Conservation (phyloP, 2,329 filamentous ascomycete genomes). For the Onygena corvina region DNA sequence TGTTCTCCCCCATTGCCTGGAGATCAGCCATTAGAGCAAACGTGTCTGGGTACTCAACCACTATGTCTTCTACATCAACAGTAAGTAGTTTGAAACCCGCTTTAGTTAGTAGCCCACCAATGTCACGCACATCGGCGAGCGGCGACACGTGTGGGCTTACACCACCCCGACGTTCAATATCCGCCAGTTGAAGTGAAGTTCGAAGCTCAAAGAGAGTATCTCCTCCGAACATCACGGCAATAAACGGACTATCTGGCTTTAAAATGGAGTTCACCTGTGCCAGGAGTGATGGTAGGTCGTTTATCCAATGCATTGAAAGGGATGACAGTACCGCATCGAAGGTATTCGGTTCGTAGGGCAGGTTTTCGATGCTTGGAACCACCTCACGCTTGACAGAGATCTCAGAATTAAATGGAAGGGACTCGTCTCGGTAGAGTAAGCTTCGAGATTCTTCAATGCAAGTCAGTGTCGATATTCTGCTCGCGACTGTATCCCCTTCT, state of each 20-base stretch:
- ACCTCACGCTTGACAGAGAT: slow-evolving; percentile 64
- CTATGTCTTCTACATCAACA: slow-evolving; percentile 92
- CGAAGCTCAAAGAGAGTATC: slow-evolving; percentile 89
- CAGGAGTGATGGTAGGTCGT: slow-evolving; percentile 78
- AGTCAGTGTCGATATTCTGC: slow-evolving; percentile 60
- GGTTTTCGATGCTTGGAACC: slow-evolving; percentile 51
- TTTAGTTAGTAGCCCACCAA: slow-evolving; percentile 73
- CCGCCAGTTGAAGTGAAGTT: slow-evolving; percentile 82
- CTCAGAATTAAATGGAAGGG: slow-evolving; percentile 53
- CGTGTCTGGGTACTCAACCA: slow-evolving; percentile 82
- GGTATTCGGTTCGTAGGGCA: slow-evolving; percentile 62
- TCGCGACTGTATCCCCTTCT: slow-evolving; percentile 48
- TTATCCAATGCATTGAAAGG: slow-evolving; percentile 90
- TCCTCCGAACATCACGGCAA: slow-evolving; percentile 92
- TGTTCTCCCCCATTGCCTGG: slow-evolving; percentile 92
- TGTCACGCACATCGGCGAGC: slow-evolving; percentile 78
- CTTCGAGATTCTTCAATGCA: slow-evolving; percentile 69
- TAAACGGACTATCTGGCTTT: slow-evolving; percentile 82
- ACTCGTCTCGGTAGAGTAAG: slow-evolving; percentile 67
- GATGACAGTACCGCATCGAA: slow-evolving; percentile 89
- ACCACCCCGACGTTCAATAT: slow-evolving; percentile 80
- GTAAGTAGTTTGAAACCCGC: slow-evolving; percentile 93
- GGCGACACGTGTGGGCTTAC: slow-evolving; percentile 85
- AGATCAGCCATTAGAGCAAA: slow-evolving; percentile 89
- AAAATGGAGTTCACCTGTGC: slow-evolving; percentile 74